Evolutionary conservation across 2,329 filamentous ascomycete genomes (phyloP).

Genomic region (Akanthomyces muscarius): DNA sequence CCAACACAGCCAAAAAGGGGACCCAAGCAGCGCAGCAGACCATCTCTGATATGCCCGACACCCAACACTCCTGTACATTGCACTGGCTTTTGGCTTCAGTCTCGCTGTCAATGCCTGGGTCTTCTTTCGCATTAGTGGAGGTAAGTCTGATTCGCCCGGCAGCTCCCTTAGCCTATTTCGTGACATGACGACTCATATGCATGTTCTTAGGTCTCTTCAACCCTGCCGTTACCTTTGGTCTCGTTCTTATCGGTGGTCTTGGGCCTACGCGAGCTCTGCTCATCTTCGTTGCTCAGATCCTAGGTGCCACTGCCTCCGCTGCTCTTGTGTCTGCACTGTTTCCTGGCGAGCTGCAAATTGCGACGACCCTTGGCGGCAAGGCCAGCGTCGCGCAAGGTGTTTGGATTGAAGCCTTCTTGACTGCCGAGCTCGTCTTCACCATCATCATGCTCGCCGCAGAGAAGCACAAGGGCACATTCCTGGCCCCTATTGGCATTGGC

Average conservation of each 20-base stretch:
- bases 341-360: constrained; percentile 29
- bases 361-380: constrained; percentile 37
- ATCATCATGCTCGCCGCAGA: constrained; percentile 51
- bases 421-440: constrained; percentile 44
- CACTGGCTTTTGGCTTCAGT: constrained; percentile 39
- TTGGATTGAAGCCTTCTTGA: constrained; percentile 47
- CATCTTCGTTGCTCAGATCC: constrained; percentile 18
- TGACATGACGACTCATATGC: neutral
- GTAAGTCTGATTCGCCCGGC: neutral
- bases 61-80: constrained; percentile 41
- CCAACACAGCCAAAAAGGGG: constrained; percentile 33
- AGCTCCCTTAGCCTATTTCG: too few species aligned
- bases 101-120: constrained; percentile 46
- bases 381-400: constrained; percentile 42
- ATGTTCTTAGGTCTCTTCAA: constrained; percentile 29
- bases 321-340: constrained; percentile 21
- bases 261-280: constrained; percentile 39
- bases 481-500: constrained; percentile 46
- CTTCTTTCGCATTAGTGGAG: constrained; percentile 43
- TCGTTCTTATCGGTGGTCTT: constrained; percentile 48
- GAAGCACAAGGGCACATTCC: constrained; percentile 44
- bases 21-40: constrained; percentile 35
- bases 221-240: constrained; percentile 45
- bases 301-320: constrained; percentile 21
- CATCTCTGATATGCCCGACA: constrained; percentile 40